phyloP scores from a whole-genome alignment of 768 basidiomycete genomes.

The Suillus americanus region DNA sequence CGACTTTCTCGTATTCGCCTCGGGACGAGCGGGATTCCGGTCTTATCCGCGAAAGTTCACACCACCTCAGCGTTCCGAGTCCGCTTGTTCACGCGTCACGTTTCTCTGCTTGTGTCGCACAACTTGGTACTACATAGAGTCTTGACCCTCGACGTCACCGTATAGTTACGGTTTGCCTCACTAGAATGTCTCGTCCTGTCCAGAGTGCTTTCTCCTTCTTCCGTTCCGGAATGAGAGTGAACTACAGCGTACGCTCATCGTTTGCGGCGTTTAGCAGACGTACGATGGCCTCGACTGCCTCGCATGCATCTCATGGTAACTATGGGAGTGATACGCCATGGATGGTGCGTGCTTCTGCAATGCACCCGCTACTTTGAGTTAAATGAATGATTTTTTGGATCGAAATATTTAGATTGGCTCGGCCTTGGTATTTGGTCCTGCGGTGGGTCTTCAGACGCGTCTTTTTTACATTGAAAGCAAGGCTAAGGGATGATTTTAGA shows the following conservation, averaged over 20 bases:
- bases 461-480: not conserved
- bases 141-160: not conserved
- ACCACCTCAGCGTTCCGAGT: not conserved
- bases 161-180: not conserved
- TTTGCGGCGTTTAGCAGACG: constrained; percentile 21
- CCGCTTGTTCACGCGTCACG: not conserved
- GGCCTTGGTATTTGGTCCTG: constrained; percentile 31
- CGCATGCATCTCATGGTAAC: constrained; percentile 20
- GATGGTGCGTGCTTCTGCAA: constrained; percentile 24
- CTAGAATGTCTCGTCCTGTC: constrained; percentile 23
- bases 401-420: constrained; percentile 27
- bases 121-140: not conserved
- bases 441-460: constrained; percentile 18
- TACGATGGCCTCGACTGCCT: constrained; percentile 23
- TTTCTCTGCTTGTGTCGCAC: not conserved
- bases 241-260: constrained; percentile 13
- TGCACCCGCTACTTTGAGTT: not conserved
- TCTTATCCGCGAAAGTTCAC: constrained; percentile 7
- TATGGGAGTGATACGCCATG: constrained; percentile 24
- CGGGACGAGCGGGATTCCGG: not conserved
- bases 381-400: not conserved
- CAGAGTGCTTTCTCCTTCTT: constrained; percentile 18
- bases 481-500: constrained; percentile 13
- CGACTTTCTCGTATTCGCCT: not conserved
- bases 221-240: constrained; percentile 17